These are phyloP conservation scores for Alternaria incomplexa DNA, from an alignment of 2,329 filamentous ascomycete genomes.

Conservation along the genomic window DNA sequence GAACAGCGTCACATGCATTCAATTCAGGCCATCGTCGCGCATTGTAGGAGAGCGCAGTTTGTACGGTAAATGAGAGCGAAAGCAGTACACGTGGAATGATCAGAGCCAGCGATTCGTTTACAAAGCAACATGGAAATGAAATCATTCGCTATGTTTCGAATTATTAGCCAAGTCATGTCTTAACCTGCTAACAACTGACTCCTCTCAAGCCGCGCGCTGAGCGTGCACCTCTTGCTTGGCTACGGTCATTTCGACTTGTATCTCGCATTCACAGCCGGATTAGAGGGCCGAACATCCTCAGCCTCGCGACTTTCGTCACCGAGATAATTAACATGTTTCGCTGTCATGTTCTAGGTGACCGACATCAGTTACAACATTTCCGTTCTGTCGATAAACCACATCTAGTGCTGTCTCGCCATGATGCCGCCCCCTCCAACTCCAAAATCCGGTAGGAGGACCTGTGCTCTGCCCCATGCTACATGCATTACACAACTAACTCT, in stretches of 20 bases:
- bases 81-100: background rate
- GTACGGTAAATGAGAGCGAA: background rate
- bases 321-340: background rate
- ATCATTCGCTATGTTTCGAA: background rate
- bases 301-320: background rate
- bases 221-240: background rate
- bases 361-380: background rate
- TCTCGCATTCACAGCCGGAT: background rate
- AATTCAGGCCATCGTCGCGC: background rate
- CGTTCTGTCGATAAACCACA: background rate
- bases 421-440: background rate
- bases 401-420: background rate
- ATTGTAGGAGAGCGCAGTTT: background rate
- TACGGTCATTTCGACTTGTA: background rate
- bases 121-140: background rate
- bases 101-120: background rate
- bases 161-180: background rate
- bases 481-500: background rate
- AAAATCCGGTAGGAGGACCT: background rate
- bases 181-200: background rate
- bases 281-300: background rate
- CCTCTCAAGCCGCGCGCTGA: background rate
- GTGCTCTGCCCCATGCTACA: no score
- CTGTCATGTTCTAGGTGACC: background rate
- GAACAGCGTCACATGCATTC: background rate